A percentile compares a stretch with the other conserved stretches of the same genome.
These are phyloP conservation scores for Ustilago tritici DNA, from an alignment of 1,284 basidiomycete genomes.

Conservation along the genomic window DNA sequence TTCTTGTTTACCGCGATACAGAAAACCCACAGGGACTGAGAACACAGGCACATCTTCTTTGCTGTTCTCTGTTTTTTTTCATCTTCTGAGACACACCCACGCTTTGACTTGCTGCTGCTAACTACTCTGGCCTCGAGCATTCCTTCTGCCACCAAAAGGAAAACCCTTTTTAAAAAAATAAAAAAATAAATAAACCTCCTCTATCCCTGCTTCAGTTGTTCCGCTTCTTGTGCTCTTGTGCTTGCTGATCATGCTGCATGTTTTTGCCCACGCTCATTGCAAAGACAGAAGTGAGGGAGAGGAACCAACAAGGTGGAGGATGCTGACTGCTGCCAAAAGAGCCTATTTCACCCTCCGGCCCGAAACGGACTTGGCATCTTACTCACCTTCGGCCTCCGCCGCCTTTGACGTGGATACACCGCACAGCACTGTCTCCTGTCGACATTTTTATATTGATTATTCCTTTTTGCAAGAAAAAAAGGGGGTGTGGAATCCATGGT, in stretches of 20 bases:
- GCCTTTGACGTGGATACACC: background rate
- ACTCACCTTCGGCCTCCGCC: background rate
- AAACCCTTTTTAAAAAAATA: background rate
- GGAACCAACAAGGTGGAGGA: no score
- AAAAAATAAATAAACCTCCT: no score
- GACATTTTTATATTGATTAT: background rate
- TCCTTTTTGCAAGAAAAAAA: background rate
- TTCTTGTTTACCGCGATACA: no score
- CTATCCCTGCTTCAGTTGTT: no score
- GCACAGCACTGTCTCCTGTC: background rate
- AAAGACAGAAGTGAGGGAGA: background rate
- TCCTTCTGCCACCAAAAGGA: background rate
- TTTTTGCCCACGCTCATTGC: constrained; percentile 2
- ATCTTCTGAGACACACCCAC: background rate
- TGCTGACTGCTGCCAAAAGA: constrained; percentile 3
- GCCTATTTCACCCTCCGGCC: constrained; percentile 5
- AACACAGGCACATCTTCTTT: background rate
- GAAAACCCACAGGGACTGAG: background rate
- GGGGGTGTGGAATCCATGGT: background rate
- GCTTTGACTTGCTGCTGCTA: background rate
- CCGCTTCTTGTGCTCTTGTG: no score
- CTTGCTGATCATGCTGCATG: background rate
- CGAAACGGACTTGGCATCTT: background rate
- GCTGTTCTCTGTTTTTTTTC: background rate
- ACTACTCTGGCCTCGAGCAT: constrained; percentile 1